Base-by-base conservation (phyloP, 2,329 filamentous ascomycete genomes). In the Apiospora arundinis region DNA sequence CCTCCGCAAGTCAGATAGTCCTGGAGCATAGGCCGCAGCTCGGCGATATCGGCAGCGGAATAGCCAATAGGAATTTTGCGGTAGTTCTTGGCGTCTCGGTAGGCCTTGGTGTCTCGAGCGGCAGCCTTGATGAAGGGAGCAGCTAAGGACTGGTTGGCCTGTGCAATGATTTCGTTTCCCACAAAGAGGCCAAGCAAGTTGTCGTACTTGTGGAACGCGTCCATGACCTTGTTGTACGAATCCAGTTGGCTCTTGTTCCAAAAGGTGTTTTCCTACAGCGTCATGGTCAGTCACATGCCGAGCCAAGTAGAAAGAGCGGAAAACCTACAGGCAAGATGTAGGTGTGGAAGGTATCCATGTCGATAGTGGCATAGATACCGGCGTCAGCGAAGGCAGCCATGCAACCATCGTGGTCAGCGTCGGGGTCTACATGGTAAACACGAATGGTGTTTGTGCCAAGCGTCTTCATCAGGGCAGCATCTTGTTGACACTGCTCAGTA, bases 201-300 rank as follows among this genome's bases (percentile, higher is more conserved):
- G 78, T 88, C 88, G 77, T 90, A 91, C 82, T 82, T 83, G 82
- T 87, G 86, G 82, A 91, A 91, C 25, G 87, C 87, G 77, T 91
- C 91, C 44, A 88, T 90, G 75, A 88, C 87, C 81, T 90, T 90
- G 70, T 90, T 81, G 78, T 91, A 91, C 25, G 79, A 79, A 65
- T 91, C 85, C 75, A 90, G 88, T 83, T 96, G 92, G 9, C 88
- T 89, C 75, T 90, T 78, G 76, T 92, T 95, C 94, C 94, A 97
- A 72, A 86, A 6, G 92, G 91, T 16, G 83, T 80, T 49, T 83
- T 84, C 89, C 92, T 46, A 72, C 16, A n/a, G 70, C 52, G 37
- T 46, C 45, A 14, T 6, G 42, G 45, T n/a, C 48, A 69, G 60
- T 18, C n/a, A n/a, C 44, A 71, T 23, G 32, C 9, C 18, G 40